These are phyloP conservation scores for Ceratobasidium sp. DNA, from an alignment of 1,284 basidiomycete species.

Conservation along the genomic window DNA sequence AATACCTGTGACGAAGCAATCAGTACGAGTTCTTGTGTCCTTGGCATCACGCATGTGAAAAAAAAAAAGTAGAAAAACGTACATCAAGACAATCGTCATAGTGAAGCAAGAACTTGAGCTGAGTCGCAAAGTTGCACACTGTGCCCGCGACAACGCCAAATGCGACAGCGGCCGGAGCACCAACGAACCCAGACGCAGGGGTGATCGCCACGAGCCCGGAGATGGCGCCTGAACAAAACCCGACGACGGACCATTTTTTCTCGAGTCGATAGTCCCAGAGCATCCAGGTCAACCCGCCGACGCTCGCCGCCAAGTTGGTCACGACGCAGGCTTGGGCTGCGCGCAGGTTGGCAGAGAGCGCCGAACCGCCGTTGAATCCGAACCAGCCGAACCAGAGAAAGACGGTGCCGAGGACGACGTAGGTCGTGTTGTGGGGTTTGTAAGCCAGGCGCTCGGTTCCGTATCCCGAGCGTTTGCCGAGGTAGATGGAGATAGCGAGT, in stretches of 20 bases:
- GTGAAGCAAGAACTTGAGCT: constrained; percentile 85
- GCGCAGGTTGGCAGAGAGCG: constrained; percentile 87
- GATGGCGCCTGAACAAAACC: constrained; percentile 96
- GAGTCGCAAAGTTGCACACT: constrained; percentile 93
- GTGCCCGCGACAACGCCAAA: constrained; percentile 91
- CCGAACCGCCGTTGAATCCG: constrained; percentile 87
- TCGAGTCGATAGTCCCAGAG: constrained; percentile 93
- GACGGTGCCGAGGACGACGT: constrained; percentile 92
- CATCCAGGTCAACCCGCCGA: constrained; percentile 96
- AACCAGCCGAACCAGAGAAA: constrained; percentile 99
- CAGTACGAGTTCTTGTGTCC: not conserved
- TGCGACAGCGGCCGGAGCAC: constrained; percentile 84
- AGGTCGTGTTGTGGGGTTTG: constrained; percentile 89
- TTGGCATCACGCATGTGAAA: not conserved
- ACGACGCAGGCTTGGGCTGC: constrained; percentile 93
- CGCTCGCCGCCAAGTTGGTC: constrained; percentile 89
- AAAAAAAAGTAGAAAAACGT: not conserved
- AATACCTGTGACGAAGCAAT: constrained; percentile 58
- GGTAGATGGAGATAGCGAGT: constrained; percentile 91
- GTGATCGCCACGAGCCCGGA: constrained; percentile 93
- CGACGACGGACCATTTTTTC: constrained; percentile 92
- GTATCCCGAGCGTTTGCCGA: constrained; percentile 86
- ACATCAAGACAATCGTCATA: constrained; percentile 68
- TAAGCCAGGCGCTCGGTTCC: constrained; percentile 92
- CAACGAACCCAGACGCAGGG: constrained; percentile 91